phyloP scores from a whole-genome alignment of 495 filamentous ascomycete species.

The Neurospora hispaniola region DNA sequence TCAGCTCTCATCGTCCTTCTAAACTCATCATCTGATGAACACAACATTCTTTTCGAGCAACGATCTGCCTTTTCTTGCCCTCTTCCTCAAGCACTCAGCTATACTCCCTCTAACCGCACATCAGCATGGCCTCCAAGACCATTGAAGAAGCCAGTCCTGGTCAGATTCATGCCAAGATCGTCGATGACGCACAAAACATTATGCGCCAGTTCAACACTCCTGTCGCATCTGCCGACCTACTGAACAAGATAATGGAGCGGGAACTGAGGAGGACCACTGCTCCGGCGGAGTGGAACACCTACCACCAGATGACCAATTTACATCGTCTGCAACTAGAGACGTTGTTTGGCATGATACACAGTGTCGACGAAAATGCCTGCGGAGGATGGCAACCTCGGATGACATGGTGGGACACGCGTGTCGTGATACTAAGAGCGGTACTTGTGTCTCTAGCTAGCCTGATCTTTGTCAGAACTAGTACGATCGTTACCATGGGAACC shows the following conservation, averaged over 20 bases:
- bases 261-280: accelerated
- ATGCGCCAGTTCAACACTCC: not conserved
- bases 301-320: not conserved
- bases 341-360: not conserved
- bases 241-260: not conserved
- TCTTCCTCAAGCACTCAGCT: not conserved
- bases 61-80: not conserved
- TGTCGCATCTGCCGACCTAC: not conserved
- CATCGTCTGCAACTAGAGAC: not conserved
- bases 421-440: not conserved
- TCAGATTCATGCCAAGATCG: accelerated
- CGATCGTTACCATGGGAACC: not conserved
- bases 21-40: too few relatives aligned
- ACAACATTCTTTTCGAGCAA: not conserved
- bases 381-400: not conserved
- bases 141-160: accelerated
- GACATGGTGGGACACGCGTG: not conserved
- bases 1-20: not conserved
- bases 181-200: not conserved
- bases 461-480: not conserved
- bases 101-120: not conserved
- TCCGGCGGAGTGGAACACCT: not conserved
- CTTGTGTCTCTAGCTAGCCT: not conserved
- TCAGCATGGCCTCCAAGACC: not conserved
- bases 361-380: not conserved